phyloP scores from a whole-genome alignment of 1,284 basidiomycete genomes.

The Sanghuangporus baumii region DNA sequence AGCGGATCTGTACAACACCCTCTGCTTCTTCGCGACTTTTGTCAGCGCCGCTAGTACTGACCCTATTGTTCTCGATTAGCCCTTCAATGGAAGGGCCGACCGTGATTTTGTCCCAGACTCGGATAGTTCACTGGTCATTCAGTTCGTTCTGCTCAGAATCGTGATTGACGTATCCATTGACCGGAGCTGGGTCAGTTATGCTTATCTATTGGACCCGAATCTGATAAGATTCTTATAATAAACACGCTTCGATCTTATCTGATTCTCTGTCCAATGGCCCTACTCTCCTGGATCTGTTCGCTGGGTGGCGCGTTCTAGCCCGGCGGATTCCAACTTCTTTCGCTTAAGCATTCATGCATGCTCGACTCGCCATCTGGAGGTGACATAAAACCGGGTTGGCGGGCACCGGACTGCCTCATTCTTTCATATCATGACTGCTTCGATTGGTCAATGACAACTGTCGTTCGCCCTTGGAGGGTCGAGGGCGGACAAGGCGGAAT shows the following conservation, averaged over 20 bases:
- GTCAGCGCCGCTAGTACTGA: too few species aligned
- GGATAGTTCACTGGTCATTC: too few species aligned
- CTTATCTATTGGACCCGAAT: not conserved
- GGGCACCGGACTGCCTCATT: not conserved
- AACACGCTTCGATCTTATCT: not conserved
- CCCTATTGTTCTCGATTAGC: too few species aligned
- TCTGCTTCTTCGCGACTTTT: too few species aligned
- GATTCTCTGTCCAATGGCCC: not conserved
- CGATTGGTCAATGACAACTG: not conserved
- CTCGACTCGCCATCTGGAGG: not conserved
- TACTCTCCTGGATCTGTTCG: not conserved
- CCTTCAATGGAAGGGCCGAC: too few species aligned
- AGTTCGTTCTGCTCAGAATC: too few species aligned
- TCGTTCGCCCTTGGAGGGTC: not conserved
- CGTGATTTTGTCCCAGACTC: too few species aligned
- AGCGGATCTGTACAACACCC: too few species aligned
- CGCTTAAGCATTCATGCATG: not conserved
- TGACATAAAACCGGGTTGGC: not conserved
- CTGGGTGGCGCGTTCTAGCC: not conserved
- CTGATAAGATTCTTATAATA: constrained; percentile 1
- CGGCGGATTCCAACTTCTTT: not conserved
- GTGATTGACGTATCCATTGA: too few species aligned
- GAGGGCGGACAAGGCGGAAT: not conserved
- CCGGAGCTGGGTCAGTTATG: too few species aligned
- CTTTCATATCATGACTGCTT: not conserved